Base-by-base conservation (phyloP, 2,329 filamentous ascomycete genomes). In the Calonectria pseudoreteaudii region DNA sequence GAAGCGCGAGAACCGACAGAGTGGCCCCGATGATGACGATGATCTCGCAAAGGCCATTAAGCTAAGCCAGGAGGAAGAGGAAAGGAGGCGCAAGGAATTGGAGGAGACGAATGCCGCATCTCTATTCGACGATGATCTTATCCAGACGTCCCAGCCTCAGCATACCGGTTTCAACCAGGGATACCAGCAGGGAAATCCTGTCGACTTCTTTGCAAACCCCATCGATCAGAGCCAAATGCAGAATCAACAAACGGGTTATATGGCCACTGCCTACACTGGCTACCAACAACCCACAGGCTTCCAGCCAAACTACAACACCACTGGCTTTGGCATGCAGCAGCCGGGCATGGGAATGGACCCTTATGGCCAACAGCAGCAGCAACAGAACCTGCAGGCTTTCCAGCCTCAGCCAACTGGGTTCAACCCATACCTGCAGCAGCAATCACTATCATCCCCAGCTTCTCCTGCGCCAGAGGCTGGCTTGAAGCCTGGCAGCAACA, bases 181-280 rank as follows among this genome's bases (percentile, higher is more conserved):
- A 60, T 99, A 99, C 82, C 96, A 98, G 87, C 97, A 99, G 86
- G 96, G 98, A 83, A 94, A 94, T 71, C 95, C 95, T 16, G 97
- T 99, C 23, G 97, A 99, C 85, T 98, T 97, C 92, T 97, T 97
- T 80, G 97, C 96, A 73, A 99, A 99, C 84, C 95, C 96, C 16
- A 93, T 98, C 81, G 94, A 96, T 72, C 93, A 83, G 68, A 91
- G 87, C 79, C 93, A 94, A 83, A 90, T 93, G 78, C 93, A 96
- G 83, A 90, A 91, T 56, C 95, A 98, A 56, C 95, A 98, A 83
- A 97, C 95, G 1, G 95, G 95, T n/a, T 94, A 87, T 78, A 87
- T 91, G 84, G 83, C 85, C 69, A 90, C 90, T 76, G 87, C 88
- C 34, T 92, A 91, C 76, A 91, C 89, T 23, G 89, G 88, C 13